Evolutionary conservation across 495 filamentous ascomycete genomes (phyloP), one percentile per base, ranked within the genome.

Genomic region (Tuber magnatum): DNA sequence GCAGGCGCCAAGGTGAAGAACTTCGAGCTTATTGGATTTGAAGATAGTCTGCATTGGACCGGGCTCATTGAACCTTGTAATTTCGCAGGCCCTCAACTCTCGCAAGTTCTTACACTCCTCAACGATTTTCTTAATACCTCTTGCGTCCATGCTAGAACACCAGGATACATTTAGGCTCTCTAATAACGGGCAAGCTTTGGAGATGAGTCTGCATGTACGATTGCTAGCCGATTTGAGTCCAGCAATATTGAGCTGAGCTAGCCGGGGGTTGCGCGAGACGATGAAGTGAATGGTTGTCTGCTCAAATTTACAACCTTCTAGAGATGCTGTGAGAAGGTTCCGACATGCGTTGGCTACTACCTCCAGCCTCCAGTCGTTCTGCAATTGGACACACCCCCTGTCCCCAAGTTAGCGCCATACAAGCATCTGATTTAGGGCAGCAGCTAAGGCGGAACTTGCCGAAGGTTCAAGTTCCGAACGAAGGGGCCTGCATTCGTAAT

Each of bases 141-240:
- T 86, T n/a, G 93, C 90, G 83, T 93, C 91, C 82, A 97, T 88
- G 71, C 92, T 89, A 75, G 88, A 89, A 83, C 95, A 99, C 93
- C 95, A 98, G 1, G 92, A 94, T 3, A 99, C 87, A 80, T 97
- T 95, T 75, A 98, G 87, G 73, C 86, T 87, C 82, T 96, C 90
- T 42, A 99, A 86, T 61, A 89, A 90, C 1, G 91, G 91, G 77
- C 95, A 98, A 20, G 91, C 91, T 41, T 92, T 87, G 4, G 93
- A 90, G 74, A 99, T 91, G 75, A 97, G 93, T 78, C 91, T 93
- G 88, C 94, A 92, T 10, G 94, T 90, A 22, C 88, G 89, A 81
- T 97, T 97, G 28, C 89, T 94, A 40, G 97, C 92, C 2, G 89
- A 89, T 3, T 87, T 84, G 77, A 97, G 86, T 0, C 94, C 94